Evolutionary conservation across 257 asterid genomes (phyloP), one percentile per base, ranked within the genome.

Genomic region (Solanum stenotomum): DNA sequence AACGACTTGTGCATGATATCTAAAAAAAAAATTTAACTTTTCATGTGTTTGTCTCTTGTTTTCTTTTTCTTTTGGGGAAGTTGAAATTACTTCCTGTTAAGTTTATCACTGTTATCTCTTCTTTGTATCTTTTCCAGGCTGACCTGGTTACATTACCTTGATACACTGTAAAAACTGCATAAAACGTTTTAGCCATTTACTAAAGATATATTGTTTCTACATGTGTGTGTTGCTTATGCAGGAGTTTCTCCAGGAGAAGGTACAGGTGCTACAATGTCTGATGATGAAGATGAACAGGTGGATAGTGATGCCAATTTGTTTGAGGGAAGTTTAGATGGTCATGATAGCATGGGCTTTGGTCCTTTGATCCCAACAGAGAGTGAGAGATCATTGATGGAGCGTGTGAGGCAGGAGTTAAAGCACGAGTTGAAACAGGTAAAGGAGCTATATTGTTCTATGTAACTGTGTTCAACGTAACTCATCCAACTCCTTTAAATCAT

Each of bases 161-260:
- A 78, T 78, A 40, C 10, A 65, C 86, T 25, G 25, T 59, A 59
- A 59, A 20, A 20, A 7, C 12, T 59, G 14, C 38, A 20, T n/a
- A 25, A 4, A 31, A 7, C n/a, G 31, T 49, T 46, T 59, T 27
- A 31, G 12, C 31, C 35, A 16, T 8, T 5, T 13, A 49, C 37
- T 31, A 44, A 84, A 77, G 83, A 59, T 77, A 44, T 68, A 72
- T 29, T 86, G 35, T 20, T 16, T 84, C 82, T 87, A 34, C 38
- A 52, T 37, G 33, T 88, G 33, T 88, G 40, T 22, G 68, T 40
- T 72, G 56, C 18, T 38, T 87, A 79, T 67, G 46, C 90, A 93
- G 95, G 95, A 49, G 92, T 91, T 59, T 91, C 95, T 44, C 95
- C 93, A 29, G 94, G 94, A 79, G 94, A 93, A 89, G 95, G 95